A percentile compares a stretch with the other conserved stretches of the same genome.
Conservation (phyloP, 2,329 filamentous ascomycete species). For the Dichotomopilus funicola region DNA sequence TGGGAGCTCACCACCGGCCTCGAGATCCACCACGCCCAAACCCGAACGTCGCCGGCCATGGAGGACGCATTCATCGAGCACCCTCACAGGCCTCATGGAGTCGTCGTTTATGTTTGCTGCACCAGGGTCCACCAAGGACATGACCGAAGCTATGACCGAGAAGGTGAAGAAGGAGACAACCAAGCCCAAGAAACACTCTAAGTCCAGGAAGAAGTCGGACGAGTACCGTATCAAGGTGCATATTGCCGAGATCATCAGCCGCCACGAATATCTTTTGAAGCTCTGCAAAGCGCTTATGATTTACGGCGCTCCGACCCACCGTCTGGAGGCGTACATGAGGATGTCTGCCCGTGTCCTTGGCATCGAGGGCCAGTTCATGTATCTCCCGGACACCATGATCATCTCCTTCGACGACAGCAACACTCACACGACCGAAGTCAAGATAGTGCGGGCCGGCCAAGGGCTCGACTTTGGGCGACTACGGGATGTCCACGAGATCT, state of each 20-base stretch:
- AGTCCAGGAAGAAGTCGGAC: conserved; percentile 24
- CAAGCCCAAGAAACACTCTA: conserved; percentile 19
- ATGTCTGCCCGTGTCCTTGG: conserved; percentile 86
- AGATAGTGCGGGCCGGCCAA: conserved; percentile 61
- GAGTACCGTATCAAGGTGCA: conserved; percentile 46
- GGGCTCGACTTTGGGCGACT: conserved; percentile 69
- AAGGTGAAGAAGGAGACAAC: conserved; percentile 33
- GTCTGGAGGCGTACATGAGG: conserved; percentile 83
- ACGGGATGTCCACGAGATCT: conserved; percentile 67
- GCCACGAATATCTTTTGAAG: conserved; percentile 77
- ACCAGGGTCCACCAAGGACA: conserved; percentile 38
- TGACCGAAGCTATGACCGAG: conserved; percentile 39
- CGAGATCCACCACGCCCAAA: conserved; percentile 29
- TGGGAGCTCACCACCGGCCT: conserved; percentile 35
- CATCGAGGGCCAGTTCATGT: conserved; percentile 83
- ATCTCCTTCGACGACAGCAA: conserved; percentile 75
- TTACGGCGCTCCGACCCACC: conserved; percentile 85
- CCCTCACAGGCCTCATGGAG: conserved; percentile 46
- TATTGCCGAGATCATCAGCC: conserved; percentile 63
- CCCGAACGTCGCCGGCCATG: conserved; percentile 34
- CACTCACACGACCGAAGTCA: conserved; percentile 74
- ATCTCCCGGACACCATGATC: conserved; percentile 89
- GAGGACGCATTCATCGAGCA: conserved; percentile 41
- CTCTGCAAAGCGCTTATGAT: conserved; percentile 82
- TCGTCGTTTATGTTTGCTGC: conserved; percentile 48